phyloP scores from a whole-genome alignment of 2,329 filamentous ascomycete species.

The Colletotrichum sp. region DNA sequence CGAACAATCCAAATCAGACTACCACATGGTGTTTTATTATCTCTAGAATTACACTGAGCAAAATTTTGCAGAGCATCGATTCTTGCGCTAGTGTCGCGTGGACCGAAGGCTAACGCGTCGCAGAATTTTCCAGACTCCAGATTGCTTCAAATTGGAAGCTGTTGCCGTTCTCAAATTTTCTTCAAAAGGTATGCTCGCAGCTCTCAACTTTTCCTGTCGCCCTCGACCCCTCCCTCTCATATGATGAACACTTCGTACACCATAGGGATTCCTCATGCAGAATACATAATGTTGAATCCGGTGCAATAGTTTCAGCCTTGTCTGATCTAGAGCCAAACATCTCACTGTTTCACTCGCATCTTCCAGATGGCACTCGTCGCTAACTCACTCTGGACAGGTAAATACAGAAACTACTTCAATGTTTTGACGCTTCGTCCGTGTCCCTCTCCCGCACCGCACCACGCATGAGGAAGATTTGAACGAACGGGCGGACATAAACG shows the following conservation, averaged over 20 bases:
- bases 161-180: slow-evolving; percentile 9
- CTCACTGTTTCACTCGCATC: slow-evolving; percentile 23
- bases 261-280: slow-evolving; percentile 72
- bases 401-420: not conserved
- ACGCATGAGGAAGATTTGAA: slow-evolving; percentile 68
- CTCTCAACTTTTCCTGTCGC: not conserved
- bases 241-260: slow-evolving; percentile 67
- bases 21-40: slow-evolving; percentile 58
- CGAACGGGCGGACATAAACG: slow-evolving; percentile 74
- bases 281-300: slow-evolving; percentile 69
- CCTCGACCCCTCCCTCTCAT: slow-evolving; percentile 30
- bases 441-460: slow-evolving; percentile 20
- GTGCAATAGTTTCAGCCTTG: slow-evolving; percentile 71
- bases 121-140: not conserved
- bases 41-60: slow-evolving; percentile 65
- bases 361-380: slow-evolving; percentile 27
- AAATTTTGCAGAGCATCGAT: slow-evolving; percentile 28
- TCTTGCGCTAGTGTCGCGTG: not conserved
- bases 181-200: slow-evolving; percentile 11
- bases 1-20: slow-evolving; percentile 70
- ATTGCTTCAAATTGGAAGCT: slow-evolving; percentile 52
- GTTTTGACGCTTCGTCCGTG: not conserved
- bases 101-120: slow-evolving; percentile 3
- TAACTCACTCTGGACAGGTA: slow-evolving; percentile 52
- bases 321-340: slow-evolving; percentile 56